Base-by-base conservation (phyloP, 2,329 filamentous ascomycete genomes). In the Laburnicola sp. region DNA sequence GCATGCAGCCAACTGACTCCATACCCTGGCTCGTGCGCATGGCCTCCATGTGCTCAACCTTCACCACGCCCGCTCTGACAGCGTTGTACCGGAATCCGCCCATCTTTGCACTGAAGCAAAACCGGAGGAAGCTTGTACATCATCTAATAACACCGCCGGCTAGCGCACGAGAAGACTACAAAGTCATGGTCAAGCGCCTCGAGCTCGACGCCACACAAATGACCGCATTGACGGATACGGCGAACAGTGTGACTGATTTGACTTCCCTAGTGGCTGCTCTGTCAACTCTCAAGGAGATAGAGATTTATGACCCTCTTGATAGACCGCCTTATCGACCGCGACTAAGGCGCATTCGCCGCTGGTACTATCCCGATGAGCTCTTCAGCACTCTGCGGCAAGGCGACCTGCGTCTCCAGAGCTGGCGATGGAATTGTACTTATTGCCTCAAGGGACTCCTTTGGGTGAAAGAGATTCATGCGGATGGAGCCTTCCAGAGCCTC, bases 251-350 rank as follows among this genome's bases (percentile, higher is more conserved):
- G 22, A 75, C 86, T 49, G 79, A 85, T 52, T 66, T 89, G 21
- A 68, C 75, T 34, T 73, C 76, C 25, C 71, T 96, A 43, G 75
- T 95, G 21, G 76, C 78, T 35, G 78, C 82, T 39, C 79, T 91
- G 4, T 86, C 86, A 0, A 84, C 84, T 41, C 77, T 96, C 11
- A 80, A 81, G 45, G 81, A 86, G 42, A 73, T 97, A 28, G 83
- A 91, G 50, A 79, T 96, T 11, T 86, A 86, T 56, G 88, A 92
- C 59, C 81, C 80, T 8, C 77, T 82, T 42, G 89, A 95, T 32
- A 65, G 82, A 55, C 79, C 86, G 2, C 87, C 87, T 0, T 90
- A 86, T 66, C 78, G 87, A 35, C 70, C 77, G 31, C 75, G 86
- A 4, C 77, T 82, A 42, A 74, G 76, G 26, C 78, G 76, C 42